These are phyloP conservation scores for Dioscorea dumetorum DNA, from an alignment of 106 monocot species.

Conservation along the genomic window DNA sequence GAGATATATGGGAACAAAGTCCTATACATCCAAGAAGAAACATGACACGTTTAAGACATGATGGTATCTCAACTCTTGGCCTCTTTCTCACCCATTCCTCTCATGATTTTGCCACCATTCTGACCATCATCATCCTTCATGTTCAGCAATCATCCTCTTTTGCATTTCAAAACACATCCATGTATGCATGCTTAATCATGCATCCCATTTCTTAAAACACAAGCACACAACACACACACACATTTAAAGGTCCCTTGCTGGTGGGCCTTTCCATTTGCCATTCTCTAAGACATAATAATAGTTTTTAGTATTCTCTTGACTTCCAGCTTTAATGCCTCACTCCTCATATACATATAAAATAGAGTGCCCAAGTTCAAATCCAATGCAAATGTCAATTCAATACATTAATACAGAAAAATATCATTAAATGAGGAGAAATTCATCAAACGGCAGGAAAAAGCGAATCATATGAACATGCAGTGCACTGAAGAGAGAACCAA, in stretches of 20 bases:
- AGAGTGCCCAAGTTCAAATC: background rate
- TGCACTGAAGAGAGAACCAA: too few species aligned
- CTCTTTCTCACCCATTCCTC: background rate
- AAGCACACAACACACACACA: too few species aligned
- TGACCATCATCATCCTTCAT: conserved; percentile 1
- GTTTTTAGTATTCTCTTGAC: background rate
- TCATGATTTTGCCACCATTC: conserved; percentile 3
- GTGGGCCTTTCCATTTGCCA: background rate
- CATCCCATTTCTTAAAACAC: background rate
- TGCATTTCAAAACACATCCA: background rate
- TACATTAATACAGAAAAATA: too few species aligned
- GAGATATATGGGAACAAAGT: too few species aligned
- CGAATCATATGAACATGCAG: too few species aligned
- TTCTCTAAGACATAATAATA: background rate
- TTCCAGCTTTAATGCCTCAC: background rate
- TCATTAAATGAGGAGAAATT: too few species aligned
- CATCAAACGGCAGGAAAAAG: too few species aligned
- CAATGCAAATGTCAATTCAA: too few species aligned
- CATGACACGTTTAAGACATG: background rate
- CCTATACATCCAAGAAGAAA: background rate
- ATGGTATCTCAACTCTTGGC: background rate
- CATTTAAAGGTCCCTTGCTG: background rate
- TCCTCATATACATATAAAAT: background rate
- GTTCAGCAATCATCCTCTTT: background rate
- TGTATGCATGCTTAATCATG: background rate